Evolutionary conservation across 768 basidiomycete genomes (phyloP).

Genomic region (Hydnomerulius pinastri): DNA sequence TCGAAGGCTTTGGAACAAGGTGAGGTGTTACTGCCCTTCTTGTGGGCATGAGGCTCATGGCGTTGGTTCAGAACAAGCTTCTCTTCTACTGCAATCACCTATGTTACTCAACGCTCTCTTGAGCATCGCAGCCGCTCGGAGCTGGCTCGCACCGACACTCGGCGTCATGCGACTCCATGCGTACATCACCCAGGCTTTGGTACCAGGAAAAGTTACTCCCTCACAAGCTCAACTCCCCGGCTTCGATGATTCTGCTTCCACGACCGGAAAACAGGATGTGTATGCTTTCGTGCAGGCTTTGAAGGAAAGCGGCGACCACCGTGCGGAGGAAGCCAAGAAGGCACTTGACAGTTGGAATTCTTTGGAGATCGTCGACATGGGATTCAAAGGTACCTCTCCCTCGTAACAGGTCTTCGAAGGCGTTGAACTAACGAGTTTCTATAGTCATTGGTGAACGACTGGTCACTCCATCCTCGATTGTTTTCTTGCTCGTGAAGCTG

Average conservation of each 20-base stretch:
- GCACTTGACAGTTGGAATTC: slow-evolving; percentile 71
- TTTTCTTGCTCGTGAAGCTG: slow-evolving; percentile 83
- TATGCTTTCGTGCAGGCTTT: slow-evolving; percentile 49
- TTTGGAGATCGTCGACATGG: slow-evolving; percentile 76
- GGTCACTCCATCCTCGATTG: slow-evolving; percentile 86
- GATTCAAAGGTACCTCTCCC: slow-evolving; percentile 77
- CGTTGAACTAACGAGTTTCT: slow-evolving; percentile 7
- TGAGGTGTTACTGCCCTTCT: slow-evolving; percentile 35
- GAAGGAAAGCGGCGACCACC: slow-evolving; percentile 51
- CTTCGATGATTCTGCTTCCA: slow-evolving; percentile 46
- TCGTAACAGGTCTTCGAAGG: not conserved
- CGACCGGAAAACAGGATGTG: slow-evolving; percentile 41
- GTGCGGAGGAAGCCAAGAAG: slow-evolving; percentile 41
- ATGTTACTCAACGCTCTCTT: slow-evolving; percentile 77
- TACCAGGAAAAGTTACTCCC: slow-evolving; percentile 49
- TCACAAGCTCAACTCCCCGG: slow-evolving; percentile 79
- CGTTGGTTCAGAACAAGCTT: slow-evolving; percentile 62
- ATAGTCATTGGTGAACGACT: slow-evolving; percentile 88
- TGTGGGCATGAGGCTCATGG: not conserved
- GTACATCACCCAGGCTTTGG: slow-evolving; percentile 80
- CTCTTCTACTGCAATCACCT: slow-evolving; percentile 72
- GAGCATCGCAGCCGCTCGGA: slow-evolving; percentile 80
- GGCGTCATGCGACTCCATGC: slow-evolving; percentile 81
- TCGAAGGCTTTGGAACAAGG: slow-evolving; percentile 61
- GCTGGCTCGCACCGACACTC: slow-evolving; percentile 84